Base-by-base conservation (phyloP, 1,284 basidiomycete species). In the Peniophora sp. region DNA sequence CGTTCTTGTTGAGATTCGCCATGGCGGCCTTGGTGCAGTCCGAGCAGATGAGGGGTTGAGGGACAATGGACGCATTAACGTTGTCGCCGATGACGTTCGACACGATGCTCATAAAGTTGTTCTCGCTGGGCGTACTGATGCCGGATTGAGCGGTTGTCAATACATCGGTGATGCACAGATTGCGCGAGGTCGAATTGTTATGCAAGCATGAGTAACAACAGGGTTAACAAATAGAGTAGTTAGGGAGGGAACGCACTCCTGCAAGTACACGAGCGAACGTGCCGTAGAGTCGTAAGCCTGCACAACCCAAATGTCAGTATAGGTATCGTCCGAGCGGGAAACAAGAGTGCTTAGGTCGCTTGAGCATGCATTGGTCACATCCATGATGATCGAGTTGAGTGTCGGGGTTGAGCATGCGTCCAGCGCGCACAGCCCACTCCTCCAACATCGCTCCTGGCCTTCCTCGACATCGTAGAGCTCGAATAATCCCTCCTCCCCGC, bases 321-420 rank as follows among this genome's bases (percentile, higher is more conserved):
- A 47, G 6, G 55, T 34, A 35, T 63, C 63, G 25, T 66, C 36
- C 14, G 66, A 55, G 17, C 61, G 59, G 35, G 69, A 38, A 14
- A 70, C 68, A 24, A 69, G 41, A 10, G 65, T 60, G 20, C 63
- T 58, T 17, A 83, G 64, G 39, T 82, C 80, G 32, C 61, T 61
- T n/a, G 69, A 58, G 63, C 84, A 87, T 17, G 79, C 81, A 16
- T 59, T 57, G 1, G 76, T 75, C 45, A 81, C 53, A 55, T 73
- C 78, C 44, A 66, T 60, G 5, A 74, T 71, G 34, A 85, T 65
- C 8, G 66, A 58, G 14, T 73, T 63, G n/a, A 79, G 68, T 2
- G 77, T 77, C 25, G 65, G 63, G 58, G 85, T 83, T 53, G 66
- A 73, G 65, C 85, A 88, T n/a, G 77, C 63, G 2, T 69, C 62